phyloP scores from a whole-genome alignment of 768 basidiomycete genomes.

The Leccinum boreale region DNA sequence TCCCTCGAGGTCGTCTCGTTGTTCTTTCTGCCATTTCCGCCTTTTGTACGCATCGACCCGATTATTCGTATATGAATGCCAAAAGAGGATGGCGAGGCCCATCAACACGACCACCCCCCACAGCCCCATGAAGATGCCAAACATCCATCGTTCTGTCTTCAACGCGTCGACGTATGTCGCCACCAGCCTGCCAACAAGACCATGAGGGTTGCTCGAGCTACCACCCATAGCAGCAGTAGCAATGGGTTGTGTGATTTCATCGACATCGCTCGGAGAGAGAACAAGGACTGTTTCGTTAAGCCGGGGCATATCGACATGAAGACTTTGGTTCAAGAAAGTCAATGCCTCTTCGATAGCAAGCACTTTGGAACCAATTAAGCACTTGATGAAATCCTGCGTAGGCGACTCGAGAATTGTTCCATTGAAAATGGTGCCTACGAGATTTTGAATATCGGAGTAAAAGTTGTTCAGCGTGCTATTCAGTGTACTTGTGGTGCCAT shows the following conservation, averaged over 20 bases:
- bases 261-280: slow-evolving; percentile 65
- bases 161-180: slow-evolving; percentile 68
- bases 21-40: slow-evolving; percentile 49
- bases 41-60: slow-evolving; percentile 46
- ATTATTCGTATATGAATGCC: slow-evolving; percentile 61
- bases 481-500: slow-evolving; percentile 80
- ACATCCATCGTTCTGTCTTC: slow-evolving; percentile 81
- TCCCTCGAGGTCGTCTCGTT: slow-evolving; percentile 46
- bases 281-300: slow-evolving; percentile 75
- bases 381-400: slow-evolving; percentile 82
- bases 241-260: slow-evolving; percentile 78
- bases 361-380: slow-evolving; percentile 91
- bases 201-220: slow-evolving; percentile 46
- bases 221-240: slow-evolving; percentile 77
- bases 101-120: slow-evolving; percentile 85
- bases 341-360: slow-evolving; percentile 81
- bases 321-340: slow-evolving; percentile 89
- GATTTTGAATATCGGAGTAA: slow-evolving; percentile 79
- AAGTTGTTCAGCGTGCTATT: slow-evolving; percentile 85
- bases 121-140: slow-evolving; percentile 74
- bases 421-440: slow-evolving; percentile 77
- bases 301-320: slow-evolving; percentile 74
- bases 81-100: slow-evolving; percentile 65
- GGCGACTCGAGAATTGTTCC: slow-evolving; percentile 80
- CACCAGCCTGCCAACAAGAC: slow-evolving; percentile 72